Evolutionary conservation across 2,329 filamentous ascomycete genomes (phyloP), one percentile per base, ranked within the genome.

Genomic region (Cladosporium sp.): DNA sequence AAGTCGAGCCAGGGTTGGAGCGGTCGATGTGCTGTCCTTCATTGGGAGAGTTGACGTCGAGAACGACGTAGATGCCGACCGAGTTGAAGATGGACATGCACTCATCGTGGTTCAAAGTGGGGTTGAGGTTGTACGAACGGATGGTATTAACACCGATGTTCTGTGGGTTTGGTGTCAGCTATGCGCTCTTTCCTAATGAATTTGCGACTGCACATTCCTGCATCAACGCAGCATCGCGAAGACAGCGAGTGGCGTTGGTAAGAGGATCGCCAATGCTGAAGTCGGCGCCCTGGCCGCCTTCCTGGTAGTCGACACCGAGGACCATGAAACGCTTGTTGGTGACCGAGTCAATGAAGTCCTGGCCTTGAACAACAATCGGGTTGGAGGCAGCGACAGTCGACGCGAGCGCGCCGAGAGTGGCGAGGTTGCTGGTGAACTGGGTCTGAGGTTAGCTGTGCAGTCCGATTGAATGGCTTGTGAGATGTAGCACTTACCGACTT

Each of bases 61-160:
- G 78, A 63, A 89, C 81, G 80, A 89, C 82, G 78, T 90, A 89
- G 73, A 90, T 89, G 63, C 87, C 87, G 34, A 86, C 87, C 2
- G 83, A 82, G 72, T 89, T 88, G 83, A 89, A 89, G 77, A 88
- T 88, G 67, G 83, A 86, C 66, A 83, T 85, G 74, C 87, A 89
- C 66, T 84, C 79, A 69, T 87, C 84, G 77, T 89, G 87, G 76
- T 88, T 84, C 66, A 86, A 75, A 2, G 79, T 78, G 21, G 87
- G 86, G 68, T 87, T 83, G 68, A 89, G 77, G 75, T 88, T 88
- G 82, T 90, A 90, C 64, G 87, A 83, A 67, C 87, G 86, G 71
- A 89, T 87, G 10, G 86, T 87, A 77, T 90, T 90, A 70, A 87
- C 84, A 75, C 87, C 87, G 60, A 89, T 78, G 67, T 81, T 78